Conservation (phyloP, 345 rosid genomes). For the Stellera chamaejasme region DNA sequence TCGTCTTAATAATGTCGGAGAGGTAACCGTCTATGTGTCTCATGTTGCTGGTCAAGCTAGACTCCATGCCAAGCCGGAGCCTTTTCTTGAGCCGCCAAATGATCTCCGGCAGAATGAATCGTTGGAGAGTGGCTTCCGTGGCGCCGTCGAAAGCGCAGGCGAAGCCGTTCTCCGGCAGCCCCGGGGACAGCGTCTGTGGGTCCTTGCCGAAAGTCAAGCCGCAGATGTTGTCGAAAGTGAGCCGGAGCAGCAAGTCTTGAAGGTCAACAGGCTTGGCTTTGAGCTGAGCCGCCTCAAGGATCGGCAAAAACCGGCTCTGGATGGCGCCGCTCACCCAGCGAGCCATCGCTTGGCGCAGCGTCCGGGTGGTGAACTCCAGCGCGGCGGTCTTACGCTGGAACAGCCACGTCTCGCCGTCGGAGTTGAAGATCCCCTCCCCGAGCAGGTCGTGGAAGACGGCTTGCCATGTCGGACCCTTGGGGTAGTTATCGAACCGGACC, state of each 20-base stretch:
- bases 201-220: slow-evolving; percentile 79
- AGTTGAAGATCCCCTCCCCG: slow-evolving; percentile 65
- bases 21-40: slow-evolving; percentile 41
- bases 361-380: slow-evolving; percentile 70
- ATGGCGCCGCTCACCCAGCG: slow-evolving; percentile 75
- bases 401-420: slow-evolving; percentile 72
- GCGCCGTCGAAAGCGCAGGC: slow-evolving; percentile 68
- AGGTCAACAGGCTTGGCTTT: slow-evolving; percentile 45
- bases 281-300: slow-evolving; percentile 46
- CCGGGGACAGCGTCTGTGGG: slow-evolving; percentile 44
- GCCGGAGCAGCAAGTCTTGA: slow-evolving; percentile 60
- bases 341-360: slow-evolving; percentile 74
- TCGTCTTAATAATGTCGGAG: slow-evolving; percentile 49
- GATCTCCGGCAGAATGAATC: slow-evolving; percentile 55
- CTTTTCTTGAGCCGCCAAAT: slow-evolving; percentile 59
- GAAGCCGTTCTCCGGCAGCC: slow-evolving; percentile 49
- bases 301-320: slow-evolving; percentile 47
- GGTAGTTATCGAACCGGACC: slow-evolving; percentile 65
- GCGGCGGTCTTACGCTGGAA: slow-evolving; percentile 87
- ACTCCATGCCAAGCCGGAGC: slow-evolving; percentile 62
- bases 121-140: slow-evolving; percentile 64
- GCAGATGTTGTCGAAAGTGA: slow-evolving; percentile 76
- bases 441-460: slow-evolving; percentile 64
- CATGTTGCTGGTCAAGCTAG: slow-evolving; percentile 47
- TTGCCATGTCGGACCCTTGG: slow-evolving; percentile 80